Base-by-base conservation (phyloP, 164 flowering plant species). In the Magnolia changhungtana region DNA sequence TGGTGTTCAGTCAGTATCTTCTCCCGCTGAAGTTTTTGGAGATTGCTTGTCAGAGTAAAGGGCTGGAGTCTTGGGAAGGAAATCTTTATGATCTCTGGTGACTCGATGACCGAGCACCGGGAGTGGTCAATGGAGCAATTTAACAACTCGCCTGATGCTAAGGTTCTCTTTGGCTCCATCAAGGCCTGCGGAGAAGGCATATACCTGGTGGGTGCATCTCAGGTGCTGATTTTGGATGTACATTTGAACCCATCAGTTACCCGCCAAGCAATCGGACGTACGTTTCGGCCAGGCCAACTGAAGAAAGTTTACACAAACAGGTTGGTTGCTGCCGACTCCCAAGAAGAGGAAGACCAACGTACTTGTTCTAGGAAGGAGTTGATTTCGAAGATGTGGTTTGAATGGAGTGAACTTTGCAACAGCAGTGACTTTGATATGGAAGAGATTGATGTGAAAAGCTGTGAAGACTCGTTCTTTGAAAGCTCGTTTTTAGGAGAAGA, bases 171-270 rank as follows among this genome's bases (percentile, higher is more conserved):
- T 81, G 98, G 98, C 14, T 93, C 97, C 1, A 92, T 93, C 58
- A 93, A 89, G 78, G 98, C 98, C 7, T 95, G 98, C 75, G 98
- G 97, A 1, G 98, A 95, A 76, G 98, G 98, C 2, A 95, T 95
- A 11, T 95, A 98, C 14, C 81, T 95, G 59, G 98, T 95, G 7
- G 98, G 98, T n/a, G 98, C 98, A 58, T 93, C 98, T 1, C 86
- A 96, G 0, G 77, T 95, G 11, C 58, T 95, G 24, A 85, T 95
- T 63, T 70, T 93, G 73, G 98, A 95, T 85, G 92, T 95, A 6
- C 95, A 88, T 82, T 81, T 92, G 45, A 93, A 95, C 68, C 98
- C 98, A 0, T 93, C 98, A 0, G 96, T 96, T 4, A 90, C 94
- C 49, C 89, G 96, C 3, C 94, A 92, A 80, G 93, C 94, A 69